Base-by-base conservation (phyloP, 2,329 filamentous ascomycete genomes). In the Apiospora koreana region DNA sequence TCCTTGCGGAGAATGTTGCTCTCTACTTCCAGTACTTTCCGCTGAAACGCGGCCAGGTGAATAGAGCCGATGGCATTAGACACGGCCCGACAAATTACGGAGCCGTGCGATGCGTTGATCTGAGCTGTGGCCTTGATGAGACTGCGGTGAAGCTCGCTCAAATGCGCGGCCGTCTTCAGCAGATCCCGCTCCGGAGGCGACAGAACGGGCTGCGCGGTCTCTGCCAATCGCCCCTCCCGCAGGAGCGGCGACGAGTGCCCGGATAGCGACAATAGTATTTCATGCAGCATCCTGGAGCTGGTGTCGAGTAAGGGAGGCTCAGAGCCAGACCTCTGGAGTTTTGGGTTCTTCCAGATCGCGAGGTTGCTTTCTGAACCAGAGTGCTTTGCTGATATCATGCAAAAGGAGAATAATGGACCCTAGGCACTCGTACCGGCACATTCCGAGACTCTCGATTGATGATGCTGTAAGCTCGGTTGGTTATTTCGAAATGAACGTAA, bases 201-300 rank as follows among this genome's bases (percentile, higher is more conserved):
- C 78, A 92, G 80, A 78, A 87, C 79, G 76, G 84, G 80, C 77
- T 82, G 77, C 68, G 85, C 79, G 76, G 82, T 81, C 78, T 83
- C 79, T 74, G 83, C 84, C 76, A 85, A 81, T 76, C 76, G 76
- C 73, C 84, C 80, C 75, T 83, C 79, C 80, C 88, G 88, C 84
- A 98, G 93, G 79, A 98, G 89, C 75, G 94, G 92, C 74, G 95
- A 98, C 74, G 93, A 92, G 83, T 98, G 94, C 75, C 96, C 95
- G 77, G 95, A 97, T 82, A 98, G 91, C 81, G 95, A 95, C 82
- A 99, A 92, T 82, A 98, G 91, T 84, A 99, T 94, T 87, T 99
- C 96, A 89, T 98, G 96, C 81, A 99, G 93, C 96, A 99, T 99
- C 75, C 75, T 76, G 75, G 69, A 66, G 35, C 35, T 23, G 23